Base-by-base conservation (phyloP, 2,329 filamentous ascomycete genomes). In the Zasmidium cellare region DNA sequence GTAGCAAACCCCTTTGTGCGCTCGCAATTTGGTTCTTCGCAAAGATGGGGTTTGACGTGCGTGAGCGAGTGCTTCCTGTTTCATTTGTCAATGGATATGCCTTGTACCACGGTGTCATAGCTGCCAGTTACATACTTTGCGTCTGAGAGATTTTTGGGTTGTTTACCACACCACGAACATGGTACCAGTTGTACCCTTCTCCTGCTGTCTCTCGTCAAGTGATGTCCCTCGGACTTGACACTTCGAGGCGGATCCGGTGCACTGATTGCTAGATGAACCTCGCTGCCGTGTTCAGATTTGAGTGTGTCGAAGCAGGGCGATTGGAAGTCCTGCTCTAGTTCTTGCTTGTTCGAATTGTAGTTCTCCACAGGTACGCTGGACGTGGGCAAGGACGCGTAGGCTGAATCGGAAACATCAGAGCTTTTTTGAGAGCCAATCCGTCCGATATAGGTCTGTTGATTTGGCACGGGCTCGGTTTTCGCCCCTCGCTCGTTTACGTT, bases 21-120 rank as follows among this genome's bases (percentile, higher is more conserved):
- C 23, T 69, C 64, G 71, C 91, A 96, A 3, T 76, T 76, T 0
- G 71, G 62, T 22, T 84, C 73, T 2, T 79, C 68, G 69, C 92
- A 96, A 57, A 75, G 81, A 70, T 82, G 85, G 0, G 86, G 84
- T 64, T 88, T 92, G 1, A 76, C 79, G 71, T 96, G 91, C 50
- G 87, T 86, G 19, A 87, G 80, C 47, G 79, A 74, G 67, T 96
- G 91, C 73, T 96, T 96, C 58, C 91, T 96, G 50, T 51, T n/a
- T 23, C 22, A 23, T 47, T 1, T 51, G 54, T 46, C 38, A 45
- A 46, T 62, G 3, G 16, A 35, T 46, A 28, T 56, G 56, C 14
- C 5, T n/a, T 41, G 18, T 22, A 5, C 9, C 41, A 3, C 25
- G 22, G 38, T 23, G 20, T 14, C 1, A 31, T 48, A n/a, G 12